Percentiles rank a stretch among this genome's conserved stretches.
Conservation (phyloP, 371 early-diverging fungal species). For the Mortierella sp. region DNA sequence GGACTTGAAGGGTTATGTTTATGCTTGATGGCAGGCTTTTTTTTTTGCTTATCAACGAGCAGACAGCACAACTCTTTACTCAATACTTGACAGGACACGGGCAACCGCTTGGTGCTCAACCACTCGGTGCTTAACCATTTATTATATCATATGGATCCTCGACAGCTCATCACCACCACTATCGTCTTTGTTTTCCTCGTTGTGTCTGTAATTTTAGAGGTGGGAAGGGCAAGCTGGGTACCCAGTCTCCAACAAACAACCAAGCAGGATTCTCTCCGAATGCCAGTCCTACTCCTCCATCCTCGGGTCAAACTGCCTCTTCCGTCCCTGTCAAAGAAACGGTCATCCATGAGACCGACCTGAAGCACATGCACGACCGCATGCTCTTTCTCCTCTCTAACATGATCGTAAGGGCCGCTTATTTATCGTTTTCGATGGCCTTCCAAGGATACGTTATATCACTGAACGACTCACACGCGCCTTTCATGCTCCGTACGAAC, state of each 20-base stretch:
- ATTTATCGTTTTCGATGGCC: not conserved
- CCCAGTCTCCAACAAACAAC: conserved; percentile 26
- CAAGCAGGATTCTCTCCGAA: conserved; percentile 24
- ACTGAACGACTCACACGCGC: not conserved
- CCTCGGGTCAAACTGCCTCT: not conserved
- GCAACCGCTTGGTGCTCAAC: too few species aligned
- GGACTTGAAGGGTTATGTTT: too few species aligned
- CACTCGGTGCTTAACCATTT: not conserved
- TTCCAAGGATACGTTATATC: not conserved
- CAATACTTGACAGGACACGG: too few species aligned
- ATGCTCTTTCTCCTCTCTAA: conserved; percentile 81
- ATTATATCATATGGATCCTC: not conserved
- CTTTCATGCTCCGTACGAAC: not conserved
- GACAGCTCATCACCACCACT: not conserved
- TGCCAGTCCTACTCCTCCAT: conserved; percentile 7
- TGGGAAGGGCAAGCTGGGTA: conserved; percentile 40
- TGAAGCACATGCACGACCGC: conserved; percentile 77
- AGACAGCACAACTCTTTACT: too few species aligned
- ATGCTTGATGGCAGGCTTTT: too few species aligned
- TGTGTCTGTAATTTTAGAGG: conserved; percentile 20
- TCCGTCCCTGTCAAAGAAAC: conserved; percentile 26
- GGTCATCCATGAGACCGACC: conserved; percentile 58
- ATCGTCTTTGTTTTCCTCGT: not conserved
- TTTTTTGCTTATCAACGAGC: too few species aligned
- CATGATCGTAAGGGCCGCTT: conserved; percentile 72